Percentiles rank a stretch among this genome's conserved stretches.
These are phyloP conservation scores for Chytriomyces sp. DNA, from an alignment of 192 early-diverging fungal genomes.

Conservation along the genomic window DNA sequence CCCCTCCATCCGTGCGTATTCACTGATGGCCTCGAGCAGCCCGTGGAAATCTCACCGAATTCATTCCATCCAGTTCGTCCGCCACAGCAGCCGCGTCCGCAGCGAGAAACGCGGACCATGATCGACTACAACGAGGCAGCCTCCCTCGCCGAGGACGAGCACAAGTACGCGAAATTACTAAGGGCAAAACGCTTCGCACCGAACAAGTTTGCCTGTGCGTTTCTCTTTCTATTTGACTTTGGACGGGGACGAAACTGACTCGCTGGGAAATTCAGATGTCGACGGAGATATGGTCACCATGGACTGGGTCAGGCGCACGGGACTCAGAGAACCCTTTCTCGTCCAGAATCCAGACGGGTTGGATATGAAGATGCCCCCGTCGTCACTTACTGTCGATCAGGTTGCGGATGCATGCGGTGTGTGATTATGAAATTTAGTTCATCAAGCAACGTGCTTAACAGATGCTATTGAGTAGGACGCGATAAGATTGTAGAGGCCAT, in stretches of 20 bases:
- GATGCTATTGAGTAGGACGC: slow-evolving; percentile 40
- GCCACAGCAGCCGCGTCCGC: slow-evolving; percentile 4
- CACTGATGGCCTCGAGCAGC: too few relatives aligned
- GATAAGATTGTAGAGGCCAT: slow-evolving; percentile 83
- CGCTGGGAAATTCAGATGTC: too few relatives aligned
- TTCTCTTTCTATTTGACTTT: background rate
- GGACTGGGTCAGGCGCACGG: slow-evolving; percentile 64
- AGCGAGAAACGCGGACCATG: slow-evolving; percentile 39
- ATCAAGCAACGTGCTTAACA: too few relatives aligned
- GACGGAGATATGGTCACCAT: slow-evolving; percentile 67
- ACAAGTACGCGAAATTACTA: slow-evolving; percentile 78
- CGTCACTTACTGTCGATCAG: slow-evolving; percentile 58
- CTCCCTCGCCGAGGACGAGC: slow-evolving; percentile 66
- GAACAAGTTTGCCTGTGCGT: slow-evolving; percentile 63
- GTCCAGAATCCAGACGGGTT: slow-evolving; percentile 68
- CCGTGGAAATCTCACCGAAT: too few relatives aligned
- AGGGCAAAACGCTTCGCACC: slow-evolving; percentile 65
- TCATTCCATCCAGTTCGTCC: slow-evolving; percentile 11
- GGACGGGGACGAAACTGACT: too few relatives aligned
- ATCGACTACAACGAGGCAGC: slow-evolving; percentile 85
- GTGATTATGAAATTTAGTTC: background rate
- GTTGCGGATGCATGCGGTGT: slow-evolving; percentile 48
- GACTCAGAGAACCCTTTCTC: slow-evolving; percentile 75
- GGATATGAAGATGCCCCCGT: slow-evolving; percentile 79
- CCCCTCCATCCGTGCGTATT: slow-evolving; percentile 40